Base-by-base conservation (phyloP, 352 stramenopile genomes). In the Globisporangium recalcitrans region DNA sequence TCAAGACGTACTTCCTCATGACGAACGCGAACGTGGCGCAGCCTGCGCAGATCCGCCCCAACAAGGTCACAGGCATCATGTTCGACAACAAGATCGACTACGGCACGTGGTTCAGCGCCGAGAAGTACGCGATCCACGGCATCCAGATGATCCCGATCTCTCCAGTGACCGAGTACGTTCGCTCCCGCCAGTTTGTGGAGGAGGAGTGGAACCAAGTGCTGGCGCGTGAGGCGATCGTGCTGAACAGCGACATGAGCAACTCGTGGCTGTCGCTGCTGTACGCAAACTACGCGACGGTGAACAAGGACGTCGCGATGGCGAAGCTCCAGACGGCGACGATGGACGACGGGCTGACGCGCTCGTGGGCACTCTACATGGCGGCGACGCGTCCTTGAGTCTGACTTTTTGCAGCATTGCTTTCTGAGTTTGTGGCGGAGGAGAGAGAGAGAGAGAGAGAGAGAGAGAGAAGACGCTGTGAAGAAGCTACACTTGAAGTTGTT, bases 1-100 rank as follows among this genome's bases (percentile, higher is more conserved):
- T 87, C 34, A 72, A 85, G 63, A 86, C 72, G n/a, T 91, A 91
- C 60, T 91, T 91, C 60, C 67, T 91, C 32, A 88, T 91, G 52
- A 70, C 76, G 36, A 73, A 55, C 48, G 56, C 64, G 5, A 90
- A 82, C 57, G 71, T 51, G 14, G 77, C 84, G 44, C 82, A 91
- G 48, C 80, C 80, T 0, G 55, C 60, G 9, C 62, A 58, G 6
- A 80, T 85, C 60, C 72, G 71, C 1, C 51, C 69, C 3, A 78
- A 78, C 55, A 88, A 87, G 65, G 82, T 81, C n/a, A 69, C 80
- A 0, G 82, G 82, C 16, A 92, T 92, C 49, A 65, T 88, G 24
- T 92, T 92, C 40, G 80, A 90, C 66, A 92, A 92, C 70, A 92
- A 92, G 63, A 73, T 77, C 19, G 81, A 92, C 70, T 92, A 92